Base-by-base conservation (phyloP, 139 green algal species). In the Chloropicon primus region DNA sequence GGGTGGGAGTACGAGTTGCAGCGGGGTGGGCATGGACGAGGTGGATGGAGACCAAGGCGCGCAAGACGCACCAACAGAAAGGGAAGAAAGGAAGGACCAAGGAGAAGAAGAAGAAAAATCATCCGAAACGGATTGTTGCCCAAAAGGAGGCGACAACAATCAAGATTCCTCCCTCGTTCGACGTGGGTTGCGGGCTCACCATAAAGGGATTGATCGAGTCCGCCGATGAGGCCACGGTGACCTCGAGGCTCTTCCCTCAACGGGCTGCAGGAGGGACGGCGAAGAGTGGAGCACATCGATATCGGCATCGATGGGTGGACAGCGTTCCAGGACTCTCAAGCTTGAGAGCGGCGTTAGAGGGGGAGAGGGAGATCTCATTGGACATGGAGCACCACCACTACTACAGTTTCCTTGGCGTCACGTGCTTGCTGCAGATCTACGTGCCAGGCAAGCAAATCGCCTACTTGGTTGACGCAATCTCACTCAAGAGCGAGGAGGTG, bases 331-430 rank as follows among this genome's bases (percentile, higher is more conserved):
- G 80, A 23, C 84, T 91, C 53, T 28, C 72, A 0, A 72, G 10
- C 0, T 80, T 91, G 85, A 84, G 81, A 0, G 78, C 29, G 24
- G 75, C 79, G 3, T 83, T 96, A 74, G 25, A 27, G 2, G 77
- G 28, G 0, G 79, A 73, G 0, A 72, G 28, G 2, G 87, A 96
- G 78, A 26, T 97, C 1, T 92, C 93, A 0, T 75, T 97, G 1
- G 94, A 98, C 74, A 77, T 98, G 82, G 94, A 98, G 80, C 79
- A 90, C 1, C 93, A 98, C 86, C 85, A 54, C 41, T 95, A 93
- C 85, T 78, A 84, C 53, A 87, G 73, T 29, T 96, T 94, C 75
- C 79, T 83, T 0, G 91, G 91, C 54, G 26, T 91, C 1, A 84
- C 84, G 0, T 96, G 91, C 84, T 77, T 95, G 53, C 29, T 96